These are phyloP conservation scores for Neurospora sp. DNA, from an alignment of 495 filamentous ascomycete genomes.

Conservation along the genomic window DNA sequence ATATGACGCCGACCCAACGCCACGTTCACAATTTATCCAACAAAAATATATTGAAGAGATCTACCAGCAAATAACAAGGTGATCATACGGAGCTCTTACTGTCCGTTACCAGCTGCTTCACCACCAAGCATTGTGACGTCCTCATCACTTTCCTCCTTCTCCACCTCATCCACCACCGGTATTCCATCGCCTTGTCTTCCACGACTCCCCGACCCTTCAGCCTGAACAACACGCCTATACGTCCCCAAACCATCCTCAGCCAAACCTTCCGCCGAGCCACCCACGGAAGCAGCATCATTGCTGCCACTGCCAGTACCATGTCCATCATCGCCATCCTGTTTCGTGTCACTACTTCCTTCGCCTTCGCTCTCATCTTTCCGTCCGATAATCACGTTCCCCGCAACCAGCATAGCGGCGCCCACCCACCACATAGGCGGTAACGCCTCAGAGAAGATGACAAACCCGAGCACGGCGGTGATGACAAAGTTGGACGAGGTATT, in stretches of 20 bases:
- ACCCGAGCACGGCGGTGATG: conserved; percentile 74
- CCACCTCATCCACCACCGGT: not conserved
- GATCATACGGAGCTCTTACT: not conserved
- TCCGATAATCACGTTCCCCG: conserved; percentile 84
- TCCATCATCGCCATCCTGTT: not conserved
- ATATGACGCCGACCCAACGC: not conserved
- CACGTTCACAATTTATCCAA: not conserved
- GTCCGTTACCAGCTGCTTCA: not conserved
- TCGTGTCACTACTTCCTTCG: not conserved
- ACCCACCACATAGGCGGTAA: conserved; percentile 70
- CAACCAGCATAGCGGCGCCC: conserved; percentile 74
- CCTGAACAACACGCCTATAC: not conserved
- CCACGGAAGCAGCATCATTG: not conserved
- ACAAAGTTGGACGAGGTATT: conserved; percentile 93
- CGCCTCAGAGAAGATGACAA: conserved; percentile 28
- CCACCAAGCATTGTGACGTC: not conserved
- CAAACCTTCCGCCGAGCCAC: not conserved
- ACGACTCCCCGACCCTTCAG: not conserved
- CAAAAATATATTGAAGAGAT: not conserved
- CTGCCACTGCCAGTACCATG: not conserved
- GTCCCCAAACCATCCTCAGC: not conserved
- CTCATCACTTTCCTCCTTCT: conserved; percentile 1
- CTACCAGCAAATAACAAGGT: not conserved
- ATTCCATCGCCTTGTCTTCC: not conserved
- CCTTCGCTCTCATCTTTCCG: conserved; percentile 52